Percentiles rank a stretch among this genome's conserved stretches.
phyloP scores from a whole-genome alignment of 192 early-diverging fungal genomes.

The Coemansia sp. region DNA sequence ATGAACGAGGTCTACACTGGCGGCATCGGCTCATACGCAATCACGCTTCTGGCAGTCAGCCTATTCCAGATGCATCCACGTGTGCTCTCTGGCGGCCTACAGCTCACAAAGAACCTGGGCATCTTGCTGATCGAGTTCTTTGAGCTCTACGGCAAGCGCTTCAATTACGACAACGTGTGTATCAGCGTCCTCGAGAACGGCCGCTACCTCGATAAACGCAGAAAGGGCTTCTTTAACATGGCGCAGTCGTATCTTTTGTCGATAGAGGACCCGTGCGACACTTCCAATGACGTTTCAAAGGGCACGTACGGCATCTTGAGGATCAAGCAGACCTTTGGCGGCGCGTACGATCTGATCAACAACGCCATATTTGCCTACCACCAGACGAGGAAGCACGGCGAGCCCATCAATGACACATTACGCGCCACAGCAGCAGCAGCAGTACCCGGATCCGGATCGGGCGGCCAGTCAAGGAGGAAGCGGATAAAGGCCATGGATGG shows the following conservation, averaged over 20 bases:
- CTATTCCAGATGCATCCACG: slow-evolving; percentile 89
- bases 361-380: slow-evolving; percentile 53
- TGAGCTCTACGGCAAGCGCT: slow-evolving; percentile 84
- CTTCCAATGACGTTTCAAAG: slow-evolving; percentile 59
- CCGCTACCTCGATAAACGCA: slow-evolving; percentile 57
- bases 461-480: slow-evolving; percentile 15
- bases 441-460: background rate
- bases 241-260: slow-evolving; percentile 52
- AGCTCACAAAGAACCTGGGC: slow-evolving; percentile 75
- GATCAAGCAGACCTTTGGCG: slow-evolving; percentile 52
- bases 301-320: slow-evolving; percentile 52
- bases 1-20: slow-evolving; percentile 89
- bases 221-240: slow-evolving; percentile 20
- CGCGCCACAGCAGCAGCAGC: background rate
- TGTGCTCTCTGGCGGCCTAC: slow-evolving; percentile 65
- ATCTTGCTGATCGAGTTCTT: slow-evolving; percentile 90
- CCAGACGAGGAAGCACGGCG: slow-evolving; percentile 51
- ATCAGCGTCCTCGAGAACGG: slow-evolving; percentile 62
- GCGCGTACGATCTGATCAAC: slow-evolving; percentile 54
- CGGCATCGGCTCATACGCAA: slow-evolving; percentile 85
- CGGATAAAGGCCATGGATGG: slow-evolving; percentile 27
- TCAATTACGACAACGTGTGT: slow-evolving; percentile 71
- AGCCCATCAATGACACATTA: slow-evolving; percentile 48
- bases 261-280: slow-evolving; percentile 62
- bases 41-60: slow-evolving; percentile 74